Conservation (phyloP, 2,329 filamentous ascomycete genomes). For the Apiospora rasikravindrae region DNA sequence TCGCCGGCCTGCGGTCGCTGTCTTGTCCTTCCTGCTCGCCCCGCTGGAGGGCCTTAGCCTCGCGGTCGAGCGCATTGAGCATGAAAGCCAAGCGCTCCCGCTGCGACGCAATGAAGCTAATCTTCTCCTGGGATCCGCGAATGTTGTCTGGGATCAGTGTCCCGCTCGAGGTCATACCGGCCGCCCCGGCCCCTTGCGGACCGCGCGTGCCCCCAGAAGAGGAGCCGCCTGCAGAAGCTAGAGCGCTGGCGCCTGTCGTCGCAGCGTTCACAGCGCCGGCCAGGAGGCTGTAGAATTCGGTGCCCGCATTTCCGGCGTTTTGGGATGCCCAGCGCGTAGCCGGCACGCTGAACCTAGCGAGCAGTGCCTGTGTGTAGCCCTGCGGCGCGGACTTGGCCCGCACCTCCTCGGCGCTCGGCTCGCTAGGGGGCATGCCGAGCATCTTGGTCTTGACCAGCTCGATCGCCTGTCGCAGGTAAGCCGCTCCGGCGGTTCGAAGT, state of each 20-base stretch:
- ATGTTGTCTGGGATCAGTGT: constrained; percentile 75
- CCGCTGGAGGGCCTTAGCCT: constrained; percentile 67
- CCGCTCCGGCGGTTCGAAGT: constrained; percentile 75
- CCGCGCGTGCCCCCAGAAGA: constrained; percentile 42
- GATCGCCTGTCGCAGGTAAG: constrained; percentile 74
- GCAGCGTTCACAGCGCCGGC: constrained; percentile 74
- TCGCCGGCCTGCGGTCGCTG: constrained; percentile 27
- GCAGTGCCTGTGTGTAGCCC: constrained; percentile 79
- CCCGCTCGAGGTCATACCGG: constrained; percentile 58
- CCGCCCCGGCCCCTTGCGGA: constrained; percentile 28
- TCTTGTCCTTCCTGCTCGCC: constrained; percentile 40
- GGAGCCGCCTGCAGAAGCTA: constrained; percentile 38
- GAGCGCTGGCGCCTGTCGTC: constrained; percentile 51
- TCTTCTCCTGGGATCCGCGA: constrained; percentile 67
- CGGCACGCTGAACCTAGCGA: constrained; percentile 86
- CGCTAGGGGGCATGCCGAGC: constrained; percentile 73
- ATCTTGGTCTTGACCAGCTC: constrained; percentile 76
- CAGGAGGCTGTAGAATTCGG: constrained; percentile 80
- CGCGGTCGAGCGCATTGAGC: constrained; percentile 77
- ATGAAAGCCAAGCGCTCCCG: constrained; percentile 77
- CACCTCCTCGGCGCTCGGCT: constrained; percentile 39
- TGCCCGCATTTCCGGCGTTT: constrained; percentile 48
- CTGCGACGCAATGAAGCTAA: constrained; percentile 78
- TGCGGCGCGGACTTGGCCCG: constrained; percentile 51
- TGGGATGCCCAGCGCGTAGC: constrained; percentile 61